A percentile compares a stretch with the other conserved stretches of the same genome.
These are phyloP conservation scores for Ceratocystis huliohia DNA, from an alignment of 2,329 filamentous ascomycete genomes.

Conservation along the genomic window DNA sequence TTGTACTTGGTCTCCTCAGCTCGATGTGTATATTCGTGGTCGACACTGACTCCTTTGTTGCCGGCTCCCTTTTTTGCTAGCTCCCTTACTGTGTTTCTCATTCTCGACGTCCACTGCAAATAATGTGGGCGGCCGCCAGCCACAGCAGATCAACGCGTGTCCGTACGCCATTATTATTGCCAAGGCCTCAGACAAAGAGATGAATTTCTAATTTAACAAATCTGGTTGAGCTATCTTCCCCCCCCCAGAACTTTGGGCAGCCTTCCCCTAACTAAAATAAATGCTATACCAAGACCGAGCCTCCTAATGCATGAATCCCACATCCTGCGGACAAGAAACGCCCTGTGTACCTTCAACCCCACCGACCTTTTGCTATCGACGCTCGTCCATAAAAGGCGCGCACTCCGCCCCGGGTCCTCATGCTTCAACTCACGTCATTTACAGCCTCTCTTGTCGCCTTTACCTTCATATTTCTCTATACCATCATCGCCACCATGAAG, in stretches of 20 bases:
- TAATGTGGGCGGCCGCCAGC: not conserved
- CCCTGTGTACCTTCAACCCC: not conserved
- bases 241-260: not conserved
- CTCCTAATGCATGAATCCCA: conserved; percentile 3
- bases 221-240: not conserved
- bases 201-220: too few species aligned
- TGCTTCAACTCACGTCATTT: not conserved
- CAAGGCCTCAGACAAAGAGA: not conserved
- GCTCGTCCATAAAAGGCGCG: conserved; percentile 8
- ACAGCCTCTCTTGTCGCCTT: conserved; percentile 9
- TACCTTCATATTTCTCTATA: conserved; percentile 11
- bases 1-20: too few species aligned
- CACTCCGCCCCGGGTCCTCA: not conserved
- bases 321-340: not conserved
- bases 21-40: too few species aligned
- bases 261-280: not conserved
- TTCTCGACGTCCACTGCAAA: not conserved
- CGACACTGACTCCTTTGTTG: too few species aligned
- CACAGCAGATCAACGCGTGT: not conserved
- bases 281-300: not conserved
- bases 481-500: conserved; percentile 1
- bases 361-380: not conserved
- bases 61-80: not conserved
- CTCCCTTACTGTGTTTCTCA: not conserved
- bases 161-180: too few species aligned